Percentiles rank a stretch among this genome's conserved stretches.
phyloP scores from a whole-genome alignment of 306 rosid genomes.

The Acacia crassicarpa region DNA sequence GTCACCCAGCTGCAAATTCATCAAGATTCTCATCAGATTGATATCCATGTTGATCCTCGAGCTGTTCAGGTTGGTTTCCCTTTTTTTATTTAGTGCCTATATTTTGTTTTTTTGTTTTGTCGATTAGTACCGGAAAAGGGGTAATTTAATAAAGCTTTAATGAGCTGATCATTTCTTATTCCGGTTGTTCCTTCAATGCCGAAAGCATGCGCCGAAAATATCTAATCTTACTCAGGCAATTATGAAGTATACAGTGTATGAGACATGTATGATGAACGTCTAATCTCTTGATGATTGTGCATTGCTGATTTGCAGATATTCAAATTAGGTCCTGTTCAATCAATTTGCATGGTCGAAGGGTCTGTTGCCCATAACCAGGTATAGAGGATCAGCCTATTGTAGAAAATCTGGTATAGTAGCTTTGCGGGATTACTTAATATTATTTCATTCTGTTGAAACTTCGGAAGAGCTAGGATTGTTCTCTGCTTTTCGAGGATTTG shows the following conservation, averaged over 20 bases:
- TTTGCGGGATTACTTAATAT: not conserved
- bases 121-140: not conserved
- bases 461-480: not conserved
- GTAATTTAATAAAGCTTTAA: not conserved
- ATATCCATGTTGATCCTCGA: conserved; percentile 57
- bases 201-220: not conserved
- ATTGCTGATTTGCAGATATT: conserved; percentile 57
- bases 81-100: not conserved
- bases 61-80: conserved; percentile 53
- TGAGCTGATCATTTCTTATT: not conserved
- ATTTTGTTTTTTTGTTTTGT: not conserved
- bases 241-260: not conserved
- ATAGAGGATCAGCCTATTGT: not conserved
- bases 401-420: not conserved
- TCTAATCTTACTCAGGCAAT: not conserved
- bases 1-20: conserved; percentile 54
- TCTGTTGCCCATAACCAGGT: conserved; percentile 62
- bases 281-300: conserved; percentile 13
- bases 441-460: conserved; percentile 12
- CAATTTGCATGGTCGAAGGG: conserved; percentile 63
- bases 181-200: not conserved
- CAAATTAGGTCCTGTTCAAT: conserved; percentile 63
- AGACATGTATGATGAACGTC: not conserved
- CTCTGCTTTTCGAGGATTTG: not conserved
- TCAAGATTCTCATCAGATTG: conserved; percentile 42